Conservation (phyloP, 192 early-diverging fungal species). For the Neocallimastix lanati region DNA sequence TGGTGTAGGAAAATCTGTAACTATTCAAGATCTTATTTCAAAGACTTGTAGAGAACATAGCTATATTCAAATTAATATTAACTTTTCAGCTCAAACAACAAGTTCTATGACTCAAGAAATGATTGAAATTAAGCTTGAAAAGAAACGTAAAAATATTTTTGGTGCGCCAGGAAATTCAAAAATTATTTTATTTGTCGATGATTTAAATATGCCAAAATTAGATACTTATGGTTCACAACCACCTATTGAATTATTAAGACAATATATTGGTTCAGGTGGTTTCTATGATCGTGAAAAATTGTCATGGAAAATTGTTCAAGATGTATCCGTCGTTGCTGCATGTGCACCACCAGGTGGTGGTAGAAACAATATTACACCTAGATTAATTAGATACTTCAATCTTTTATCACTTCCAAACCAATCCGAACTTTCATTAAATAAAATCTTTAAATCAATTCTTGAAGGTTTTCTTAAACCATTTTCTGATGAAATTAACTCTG, state of each 20-base stretch:
- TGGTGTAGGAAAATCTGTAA: constrained; percentile 39
- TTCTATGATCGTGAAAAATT: constrained; percentile 44
- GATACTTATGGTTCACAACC: constrained; percentile 43
- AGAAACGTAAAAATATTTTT: constrained; percentile 37
- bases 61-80: constrained; percentile 22
- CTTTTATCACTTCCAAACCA: constrained; percentile 31
- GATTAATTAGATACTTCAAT: constrained; percentile 37
- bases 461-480: constrained; percentile 38
- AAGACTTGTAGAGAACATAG: constrained; percentile 17
- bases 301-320: constrained; percentile 29
- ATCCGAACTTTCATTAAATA: constrained; percentile 22
- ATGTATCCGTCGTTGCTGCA: constrained; percentile 28
- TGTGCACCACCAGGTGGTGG: constrained; percentile 42
- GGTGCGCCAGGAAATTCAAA: constrained; percentile 33
- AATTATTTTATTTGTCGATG: constrained; percentile 41
- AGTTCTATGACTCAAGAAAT: constrained; percentile 37
- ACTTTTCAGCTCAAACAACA: constrained; percentile 41
- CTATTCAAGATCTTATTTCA: constrained; percentile 32
- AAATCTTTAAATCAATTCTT: constrained; percentile 31
- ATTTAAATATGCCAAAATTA: constrained; percentile 42
- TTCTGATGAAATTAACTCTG: constrained; percentile 16
- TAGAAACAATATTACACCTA: constrained; percentile 26
- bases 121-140: constrained; percentile 40
- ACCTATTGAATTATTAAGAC: constrained; percentile 32
- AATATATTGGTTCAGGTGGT: constrained; percentile 32